Conservation (phyloP, 805 yeast species). For the Candida boidinii region DNA sequence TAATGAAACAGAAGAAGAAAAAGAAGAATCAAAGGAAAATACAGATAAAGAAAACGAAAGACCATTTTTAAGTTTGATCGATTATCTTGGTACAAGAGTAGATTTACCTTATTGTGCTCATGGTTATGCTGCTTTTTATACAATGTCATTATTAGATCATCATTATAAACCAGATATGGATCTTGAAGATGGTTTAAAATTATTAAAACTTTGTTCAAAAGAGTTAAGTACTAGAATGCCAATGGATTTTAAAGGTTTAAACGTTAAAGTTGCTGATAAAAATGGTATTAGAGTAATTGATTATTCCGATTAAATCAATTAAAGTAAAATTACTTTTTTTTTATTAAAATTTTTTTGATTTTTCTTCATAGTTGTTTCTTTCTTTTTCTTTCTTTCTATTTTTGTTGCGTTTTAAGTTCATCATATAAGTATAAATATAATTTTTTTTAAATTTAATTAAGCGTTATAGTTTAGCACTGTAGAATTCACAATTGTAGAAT, state of each 20-base stretch:
- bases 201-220: conserved; percentile 62
- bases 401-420: too few relatives aligned
- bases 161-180: conserved; percentile 76
- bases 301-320: conserved; percentile 4
- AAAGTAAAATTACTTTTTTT: too few relatives aligned
- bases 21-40: too few relatives aligned
- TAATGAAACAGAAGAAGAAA: conserved; percentile 11
- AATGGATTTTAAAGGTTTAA: conserved; percentile 80
- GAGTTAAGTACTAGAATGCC: conserved; percentile 86
- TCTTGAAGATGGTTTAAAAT: conserved; percentile 67
- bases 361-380: too few relatives aligned
- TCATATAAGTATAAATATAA: too few relatives aligned
- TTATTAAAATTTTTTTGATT: too few relatives aligned
- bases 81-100: conserved; percentile 86
- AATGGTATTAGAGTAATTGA: conserved; percentile 24
- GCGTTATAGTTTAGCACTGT: too few relatives aligned
- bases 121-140: conserved; percentile 96
- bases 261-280: conserved; percentile 25
- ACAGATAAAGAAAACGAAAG: conserved; percentile 36
- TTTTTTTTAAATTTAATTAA: too few relatives aligned
- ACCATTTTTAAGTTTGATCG: conserved; percentile 83
- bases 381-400: too few relatives aligned
- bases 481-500: too few relatives aligned
- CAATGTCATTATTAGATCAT: conserved; percentile 82
- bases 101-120: conserved; percentile 95